phyloP scores from a whole-genome alignment of 331 rosid genomes.

The Quercus lobata region DNA sequence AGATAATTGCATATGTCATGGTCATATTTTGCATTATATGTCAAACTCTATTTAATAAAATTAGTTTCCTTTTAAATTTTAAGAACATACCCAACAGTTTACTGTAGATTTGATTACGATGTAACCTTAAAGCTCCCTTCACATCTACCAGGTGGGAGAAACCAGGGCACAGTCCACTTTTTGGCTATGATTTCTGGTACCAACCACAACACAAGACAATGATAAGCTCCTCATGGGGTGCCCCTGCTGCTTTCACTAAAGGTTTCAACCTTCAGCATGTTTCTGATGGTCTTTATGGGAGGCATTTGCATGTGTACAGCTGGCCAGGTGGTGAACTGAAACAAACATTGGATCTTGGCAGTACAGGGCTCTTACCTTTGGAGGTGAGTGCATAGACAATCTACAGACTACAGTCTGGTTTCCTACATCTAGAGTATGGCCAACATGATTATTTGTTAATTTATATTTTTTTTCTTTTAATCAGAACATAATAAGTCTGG shows the following conservation, averaged over 20 bases:
- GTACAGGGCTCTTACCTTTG: slow-evolving; percentile 75
- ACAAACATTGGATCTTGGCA: slow-evolving; percentile 91
- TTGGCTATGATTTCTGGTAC: slow-evolving; percentile 96
- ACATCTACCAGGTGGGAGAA: slow-evolving; percentile 78
- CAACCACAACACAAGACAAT: slow-evolving; percentile 86
- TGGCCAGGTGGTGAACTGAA: slow-evolving; percentile 97
- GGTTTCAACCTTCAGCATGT: slow-evolving; percentile 82
- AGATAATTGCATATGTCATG: too few species aligned
- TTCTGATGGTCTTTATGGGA: slow-evolving; percentile 76
- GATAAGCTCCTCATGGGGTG: slow-evolving; percentile 98
- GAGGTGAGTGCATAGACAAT: slow-evolving; percentile 47
- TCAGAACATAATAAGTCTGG: not conserved
- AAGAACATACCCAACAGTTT: not conserved
- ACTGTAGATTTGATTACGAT: slow-evolving; percentile 1
- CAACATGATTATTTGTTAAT: not conserved
- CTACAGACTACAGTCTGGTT: not conserved
- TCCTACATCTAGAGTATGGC: not conserved
- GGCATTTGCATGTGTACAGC: slow-evolving; percentile 77
- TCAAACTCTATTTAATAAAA: too few species aligned
- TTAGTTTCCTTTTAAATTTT: too few species aligned
- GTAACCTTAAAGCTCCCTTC: slow-evolving; percentile 3
- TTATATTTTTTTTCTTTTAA: not conserved
- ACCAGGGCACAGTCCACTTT: slow-evolving; percentile 83
- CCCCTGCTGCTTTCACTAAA: slow-evolving; percentile 77
- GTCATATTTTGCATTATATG: too few species aligned